phyloP scores from a whole-genome alignment of 352 stramenopile genomes.

The Phytopythium cucurbitacearum region DNA sequence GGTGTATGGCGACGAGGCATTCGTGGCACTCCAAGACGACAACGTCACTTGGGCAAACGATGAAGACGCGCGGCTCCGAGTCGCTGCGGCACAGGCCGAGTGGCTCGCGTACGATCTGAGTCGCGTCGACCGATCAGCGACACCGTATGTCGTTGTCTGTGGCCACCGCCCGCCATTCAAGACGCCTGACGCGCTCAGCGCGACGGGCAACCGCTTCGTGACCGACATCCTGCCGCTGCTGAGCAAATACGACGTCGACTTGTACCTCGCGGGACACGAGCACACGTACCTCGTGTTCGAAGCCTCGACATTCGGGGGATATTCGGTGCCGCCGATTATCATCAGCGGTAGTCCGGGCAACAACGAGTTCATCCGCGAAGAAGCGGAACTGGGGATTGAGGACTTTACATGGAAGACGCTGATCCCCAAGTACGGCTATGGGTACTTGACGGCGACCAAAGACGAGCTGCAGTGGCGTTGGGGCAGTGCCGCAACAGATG shows the following conservation, averaged over 20 bases:
- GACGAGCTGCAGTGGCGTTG: constrained; percentile 54
- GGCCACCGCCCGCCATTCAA: constrained; percentile 71
- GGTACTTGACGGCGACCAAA: constrained; percentile 59
- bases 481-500: constrained; percentile 46
- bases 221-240: constrained; percentile 68
- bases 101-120: constrained; percentile 77
- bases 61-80: constrained; percentile 28
- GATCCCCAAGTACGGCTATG: constrained; percentile 74
- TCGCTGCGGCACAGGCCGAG: constrained; percentile 27
- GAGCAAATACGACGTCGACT: constrained; percentile 67
- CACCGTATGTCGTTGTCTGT: constrained; percentile 70
- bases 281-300: constrained; percentile 73
- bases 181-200: constrained; percentile 37
- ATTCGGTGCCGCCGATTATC: constrained; percentile 62
- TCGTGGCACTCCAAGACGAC: constrained; percentile 33
- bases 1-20: constrained; percentile 68
- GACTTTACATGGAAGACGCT: constrained; percentile 54
- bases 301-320: constrained; percentile 36
- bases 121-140: constrained; percentile 48
- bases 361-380: constrained; percentile 65
- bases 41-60: constrained; percentile 45
- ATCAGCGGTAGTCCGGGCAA: constrained; percentile 71
- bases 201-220: constrained; percentile 44
- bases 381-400: constrained; percentile 42
- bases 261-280: constrained; percentile 67